phyloP scores from a whole-genome alignment of 2,329 filamentous ascomycete genomes.

The Sodiomyces alkalinus region DNA sequence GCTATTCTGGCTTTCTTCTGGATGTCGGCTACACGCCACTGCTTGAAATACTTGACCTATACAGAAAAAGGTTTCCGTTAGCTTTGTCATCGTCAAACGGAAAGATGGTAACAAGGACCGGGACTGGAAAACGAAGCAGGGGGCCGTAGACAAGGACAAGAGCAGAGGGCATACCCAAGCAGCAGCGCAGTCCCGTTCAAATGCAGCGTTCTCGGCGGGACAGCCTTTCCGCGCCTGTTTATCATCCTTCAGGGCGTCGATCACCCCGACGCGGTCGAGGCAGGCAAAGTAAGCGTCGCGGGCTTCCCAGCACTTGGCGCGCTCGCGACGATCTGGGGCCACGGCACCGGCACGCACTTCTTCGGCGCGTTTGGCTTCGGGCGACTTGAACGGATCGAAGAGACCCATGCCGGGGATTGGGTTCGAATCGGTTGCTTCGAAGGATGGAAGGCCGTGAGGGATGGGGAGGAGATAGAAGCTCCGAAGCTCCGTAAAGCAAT shows the following conservation, averaged over 20 bases:
- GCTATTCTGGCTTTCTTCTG: conserved; percentile 70
- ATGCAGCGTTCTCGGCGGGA: conserved; percentile 30
- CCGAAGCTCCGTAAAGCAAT: too few species aligned
- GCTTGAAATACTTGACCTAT: conserved; percentile 94
- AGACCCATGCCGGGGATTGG: too few species aligned
- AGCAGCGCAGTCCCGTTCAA: conserved; percentile 73
- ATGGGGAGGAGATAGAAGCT: too few species aligned
- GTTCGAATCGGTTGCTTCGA: too few species aligned
- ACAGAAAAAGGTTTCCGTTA: too few species aligned
- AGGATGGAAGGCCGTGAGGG: too few species aligned
- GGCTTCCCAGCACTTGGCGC: conserved; percentile 75
- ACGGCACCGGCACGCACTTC: conserved; percentile 43
- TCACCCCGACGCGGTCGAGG: conserved; percentile 64
- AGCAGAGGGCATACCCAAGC: conserved; percentile 59
- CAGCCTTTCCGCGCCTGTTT: conserved; percentile 24
- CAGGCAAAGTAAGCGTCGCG: conserved; percentile 82
- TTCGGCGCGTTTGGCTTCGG: conserved; percentile 30
- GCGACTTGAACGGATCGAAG: conserved; percentile 24
- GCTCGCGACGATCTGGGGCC: conserved; percentile 73
- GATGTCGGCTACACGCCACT: conserved; percentile 82
- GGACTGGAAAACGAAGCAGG: conserved; percentile 1
- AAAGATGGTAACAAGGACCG: neutral
- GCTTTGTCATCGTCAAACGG: conserved; percentile 1
- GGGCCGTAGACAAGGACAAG: neutral
- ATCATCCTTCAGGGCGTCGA: conserved; percentile 45